A percentile compares a stretch with the other conserved stretches of the same genome.
Conservation (phyloP, 2,329 filamentous ascomycete genomes). For the Fusarium domesticum region DNA sequence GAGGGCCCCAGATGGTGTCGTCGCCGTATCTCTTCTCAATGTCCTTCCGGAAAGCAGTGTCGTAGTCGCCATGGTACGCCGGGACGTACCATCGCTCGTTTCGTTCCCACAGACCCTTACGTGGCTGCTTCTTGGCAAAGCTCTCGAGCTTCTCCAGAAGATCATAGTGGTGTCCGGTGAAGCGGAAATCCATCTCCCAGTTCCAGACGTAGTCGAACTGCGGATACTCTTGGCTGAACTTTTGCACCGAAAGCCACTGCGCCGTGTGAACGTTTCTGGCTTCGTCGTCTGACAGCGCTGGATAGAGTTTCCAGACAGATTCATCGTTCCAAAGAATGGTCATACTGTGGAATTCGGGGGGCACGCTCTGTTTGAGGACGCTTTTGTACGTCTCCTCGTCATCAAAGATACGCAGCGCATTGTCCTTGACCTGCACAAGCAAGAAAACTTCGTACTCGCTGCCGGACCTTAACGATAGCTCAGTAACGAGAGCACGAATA, state of each 20-base stretch:
- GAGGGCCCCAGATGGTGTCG: slow-evolving; percentile 64
- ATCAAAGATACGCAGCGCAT: slow-evolving; percentile 56
- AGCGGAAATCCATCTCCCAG: slow-evolving; percentile 80
- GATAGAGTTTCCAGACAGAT: slow-evolving; percentile 75
- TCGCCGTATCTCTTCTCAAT: slow-evolving; percentile 55
- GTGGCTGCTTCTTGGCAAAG: slow-evolving; percentile 66
- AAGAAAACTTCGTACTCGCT: slow-evolving; percentile 80
- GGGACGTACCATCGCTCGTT: slow-evolving; percentile 72
- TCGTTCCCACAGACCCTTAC: slow-evolving; percentile 71
- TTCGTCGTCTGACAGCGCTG: slow-evolving; percentile 63
- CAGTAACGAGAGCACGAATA: slow-evolving; percentile 74
- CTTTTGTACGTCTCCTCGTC: slow-evolving; percentile 56
- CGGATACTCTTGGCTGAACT: slow-evolving; percentile 71
- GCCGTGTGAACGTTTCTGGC: slow-evolving; percentile 54
- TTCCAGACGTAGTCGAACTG: slow-evolving; percentile 84
- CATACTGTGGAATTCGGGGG: slow-evolving; percentile 67
- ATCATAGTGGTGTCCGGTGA: slow-evolving; percentile 79
- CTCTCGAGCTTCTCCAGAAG: slow-evolving; percentile 63
- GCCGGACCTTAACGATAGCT: slow-evolving; percentile 71
- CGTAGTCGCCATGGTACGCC: slow-evolving; percentile 62
- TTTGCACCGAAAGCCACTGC: slow-evolving; percentile 72
- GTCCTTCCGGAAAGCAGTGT: slow-evolving; percentile 61
- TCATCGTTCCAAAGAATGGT: slow-evolving; percentile 71
- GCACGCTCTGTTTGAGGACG: slow-evolving; percentile 61
- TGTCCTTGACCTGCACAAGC: slow-evolving; percentile 73